Evolutionary conservation across 1,284 basidiomycete genomes (phyloP), one percentile per base, ranked within the genome.

Genomic region (Pascua guehoae): DNA sequence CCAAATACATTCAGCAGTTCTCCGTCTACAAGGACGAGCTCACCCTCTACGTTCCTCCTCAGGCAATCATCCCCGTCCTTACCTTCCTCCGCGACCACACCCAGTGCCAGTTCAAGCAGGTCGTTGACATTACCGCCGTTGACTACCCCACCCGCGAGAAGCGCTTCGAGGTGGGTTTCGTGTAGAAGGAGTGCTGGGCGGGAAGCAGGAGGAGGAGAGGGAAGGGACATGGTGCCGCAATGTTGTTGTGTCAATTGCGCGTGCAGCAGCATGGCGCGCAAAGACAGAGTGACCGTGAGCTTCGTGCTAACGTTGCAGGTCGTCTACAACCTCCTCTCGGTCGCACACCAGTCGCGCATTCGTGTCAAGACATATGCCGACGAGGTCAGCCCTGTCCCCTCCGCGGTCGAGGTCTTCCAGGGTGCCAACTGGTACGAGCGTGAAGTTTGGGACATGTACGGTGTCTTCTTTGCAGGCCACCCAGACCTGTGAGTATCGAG

Each of bases 381-480:
- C 64, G 96, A 99, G 78, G 86, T 89, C n/a, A 89, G 94, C 67
- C 85, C 91, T 44, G 90, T 98, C 10, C 96, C 95, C 0, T 95
- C 89, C 68, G 85, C 84, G 16, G 82, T 85, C 5, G 83, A 84
- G 18, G 66, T 98, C 32, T 99, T 88, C 81, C 83, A 85, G 57
- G 91, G 93, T 51, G 95, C 96, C 17, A 91, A 99, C 76, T 99
- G 96, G 96, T 91, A 77, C 60, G 96, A 99, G 79, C 85, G 96
- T 61, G 96, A 99, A 78, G 88, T 91, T 39, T 99, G 93, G 91
- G 96, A 99, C 79, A 84, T 99, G 80, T 99, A 83, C 74, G 96
- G 96, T 56, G 90, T 99, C 57, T 97, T 95, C 82, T 99, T 98
- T 81, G 84, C 86, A 58, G 88, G 87, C 50, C 96, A 99, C 79